These are phyloP conservation scores for Leccinum aurantiacum DNA, from an alignment of 768 basidiomycete species.

Conservation along the genomic window DNA sequence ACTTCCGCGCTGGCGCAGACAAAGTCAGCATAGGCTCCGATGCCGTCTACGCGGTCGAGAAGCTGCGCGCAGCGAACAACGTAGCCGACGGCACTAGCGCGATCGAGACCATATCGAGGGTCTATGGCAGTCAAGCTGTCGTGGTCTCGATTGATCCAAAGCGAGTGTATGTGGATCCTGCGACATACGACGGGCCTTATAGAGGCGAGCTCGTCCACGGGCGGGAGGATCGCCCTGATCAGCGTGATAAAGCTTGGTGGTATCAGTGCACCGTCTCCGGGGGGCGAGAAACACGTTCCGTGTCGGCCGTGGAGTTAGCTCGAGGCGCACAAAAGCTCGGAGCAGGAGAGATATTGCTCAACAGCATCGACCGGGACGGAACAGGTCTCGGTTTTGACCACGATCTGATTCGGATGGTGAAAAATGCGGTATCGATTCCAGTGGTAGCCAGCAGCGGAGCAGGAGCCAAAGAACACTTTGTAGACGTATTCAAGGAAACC, in stretches of 20 bases:
- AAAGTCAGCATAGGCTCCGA: conserved; percentile 98
- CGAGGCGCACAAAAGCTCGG: conserved; percentile 87
- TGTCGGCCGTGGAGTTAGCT: conserved; percentile 91
- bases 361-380: conserved; percentile 96
- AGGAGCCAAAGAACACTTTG: conserved; percentile 78
- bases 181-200: conserved; percentile 67
- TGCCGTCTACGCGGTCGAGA: conserved; percentile 92
- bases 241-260: conserved; percentile 88
- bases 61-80: conserved; percentile 52
- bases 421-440: conserved; percentile 77
- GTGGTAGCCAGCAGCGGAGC: conserved; percentile 96
- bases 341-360: conserved; percentile 92
- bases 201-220: conserved; percentile 57
- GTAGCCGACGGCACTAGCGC: conserved; percentile 72
- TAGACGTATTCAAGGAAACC: conserved; percentile 80
- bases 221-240: conserved; percentile 45
- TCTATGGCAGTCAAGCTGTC: conserved; percentile 95
- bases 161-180: conserved; percentile 72
- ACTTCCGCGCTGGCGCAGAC: conserved; percentile 97
- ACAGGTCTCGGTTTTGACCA: conserved; percentile 90
- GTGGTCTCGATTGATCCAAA: conserved; percentile 97
- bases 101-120: conserved; percentile 88
- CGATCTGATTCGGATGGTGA: conserved; percentile 76
- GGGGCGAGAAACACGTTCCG: conserved; percentile 76
- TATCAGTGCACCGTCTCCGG: conserved; percentile 98